phyloP scores from a whole-genome alignment of 2,329 filamentous ascomycete genomes.

The Blumeria graminis region DNA sequence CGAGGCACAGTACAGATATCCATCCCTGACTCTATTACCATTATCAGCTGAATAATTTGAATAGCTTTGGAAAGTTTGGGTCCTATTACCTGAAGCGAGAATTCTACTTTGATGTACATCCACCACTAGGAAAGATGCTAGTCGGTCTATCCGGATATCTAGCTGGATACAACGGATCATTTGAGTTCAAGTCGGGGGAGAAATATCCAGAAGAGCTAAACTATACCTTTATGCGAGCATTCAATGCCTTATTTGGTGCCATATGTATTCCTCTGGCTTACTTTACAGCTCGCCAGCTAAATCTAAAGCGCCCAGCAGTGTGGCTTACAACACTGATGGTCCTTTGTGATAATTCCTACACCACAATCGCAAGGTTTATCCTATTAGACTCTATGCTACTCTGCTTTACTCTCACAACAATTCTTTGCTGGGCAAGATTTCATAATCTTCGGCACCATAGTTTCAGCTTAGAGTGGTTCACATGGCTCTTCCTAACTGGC shows the following conservation, averaged over 20 bases:
- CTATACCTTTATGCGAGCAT: conserved; percentile 95
- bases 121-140: conserved; percentile 93
- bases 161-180: conserved; percentile 94
- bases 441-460: conserved; percentile 67
- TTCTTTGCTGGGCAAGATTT: conserved; percentile 93
- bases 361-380: conserved; percentile 95
- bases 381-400: conserved; percentile 96
- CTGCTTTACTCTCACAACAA: conserved; percentile 94
- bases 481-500: conserved; percentile 83
- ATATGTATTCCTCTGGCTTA: conserved; percentile 85
- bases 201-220: conserved; percentile 82
- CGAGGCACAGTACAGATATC: conserved; percentile 39
- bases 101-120: conserved; percentile 95
- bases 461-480: conserved; percentile 79
- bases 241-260: conserved; percentile 88
- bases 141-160: conserved; percentile 90
- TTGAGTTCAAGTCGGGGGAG: conserved; percentile 98
- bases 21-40: conserved; percentile 15
- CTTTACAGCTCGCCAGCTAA: conserved; percentile 77
- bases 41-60: conserved; percentile 4
- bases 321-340: conserved; percentile 96
- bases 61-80: conserved; percentile 84
- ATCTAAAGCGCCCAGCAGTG: conserved; percentile 63
- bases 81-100: conserved; percentile 98
- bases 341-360: conserved; percentile 96